Conservation (phyloP, 2,329 filamentous ascomycete species). For the Clonostachys byssicola region DNA sequence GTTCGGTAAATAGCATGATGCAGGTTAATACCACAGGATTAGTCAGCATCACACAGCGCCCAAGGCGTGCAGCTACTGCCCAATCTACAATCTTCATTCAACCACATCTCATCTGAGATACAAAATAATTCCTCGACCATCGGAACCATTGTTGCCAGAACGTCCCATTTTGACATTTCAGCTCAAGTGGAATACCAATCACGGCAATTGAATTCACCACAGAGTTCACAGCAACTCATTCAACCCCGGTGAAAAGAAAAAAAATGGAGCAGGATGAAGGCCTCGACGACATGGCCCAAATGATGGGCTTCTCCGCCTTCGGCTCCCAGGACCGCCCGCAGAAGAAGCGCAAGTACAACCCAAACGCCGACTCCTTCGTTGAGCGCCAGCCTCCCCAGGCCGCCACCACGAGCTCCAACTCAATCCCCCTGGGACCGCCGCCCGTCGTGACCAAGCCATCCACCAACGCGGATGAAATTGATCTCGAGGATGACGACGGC, state of each 20-base stretch:
- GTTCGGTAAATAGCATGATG: no score
- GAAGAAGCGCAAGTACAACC: constrained; percentile 66
- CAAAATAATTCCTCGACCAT: no score
- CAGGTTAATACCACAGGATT: no score
- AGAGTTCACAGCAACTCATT: no score
- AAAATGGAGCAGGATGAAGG: constrained; percentile 13
- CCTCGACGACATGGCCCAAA: constrained; percentile 57
- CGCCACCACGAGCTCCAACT: constrained; percentile 31
- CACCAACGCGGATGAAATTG: constrained; percentile 40
- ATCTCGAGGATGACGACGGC: constrained; percentile 20
- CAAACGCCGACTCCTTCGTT: constrained; percentile 36
- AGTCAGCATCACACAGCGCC: no score
- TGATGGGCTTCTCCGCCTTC: constrained; percentile 73
- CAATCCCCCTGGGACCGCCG: constrained; percentile 22
- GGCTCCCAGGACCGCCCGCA: constrained; percentile 47
- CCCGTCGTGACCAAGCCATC: constrained; percentile 3
- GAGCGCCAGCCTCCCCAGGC: constrained; percentile 12
- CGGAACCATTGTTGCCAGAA: no score
- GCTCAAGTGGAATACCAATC: no score
- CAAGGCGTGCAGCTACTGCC: no score
- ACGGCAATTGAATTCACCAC: no score
- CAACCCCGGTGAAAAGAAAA: neutral
- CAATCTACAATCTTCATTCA: no score
- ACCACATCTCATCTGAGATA: no score
- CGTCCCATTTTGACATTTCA: no score